Evolutionary conservation across 1,139 yeast species (phyloP), one percentile per base, ranked within the genome.

Genomic region (Zygoascus meyerae): DNA sequence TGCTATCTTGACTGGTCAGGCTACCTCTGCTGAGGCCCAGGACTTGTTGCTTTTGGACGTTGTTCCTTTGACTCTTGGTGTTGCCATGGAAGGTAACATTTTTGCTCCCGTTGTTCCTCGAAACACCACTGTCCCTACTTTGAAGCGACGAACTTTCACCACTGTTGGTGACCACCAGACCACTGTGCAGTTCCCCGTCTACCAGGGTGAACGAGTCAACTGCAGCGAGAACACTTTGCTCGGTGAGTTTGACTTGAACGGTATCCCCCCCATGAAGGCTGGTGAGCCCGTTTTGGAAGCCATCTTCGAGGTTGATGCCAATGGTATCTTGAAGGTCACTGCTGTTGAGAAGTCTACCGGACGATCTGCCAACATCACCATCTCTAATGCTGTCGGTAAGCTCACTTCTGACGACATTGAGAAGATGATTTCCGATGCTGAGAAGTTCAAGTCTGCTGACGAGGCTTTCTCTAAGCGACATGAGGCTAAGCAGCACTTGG

Each of bases 131-230:
- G 97, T 92, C 63, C 98, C 98, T 75, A 92, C 97, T 73, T 86
- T 90, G 77, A 92, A 92, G 89, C 86, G 96, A 79, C 86, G 97
- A 82, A 92, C 97, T 67, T 92, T 92, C 95, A 90, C 98, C 76
- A 92, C 98, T 68, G 96, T 86, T 70, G 96, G 86, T 70, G 98
- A 92, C 83, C 92, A 87, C 83, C 98, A 92, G 79, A 90, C 97
- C 72, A 87, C 96, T 65, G 98, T 92, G 64, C 95, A 87, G 74
- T 90, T 92, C 96, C 98, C 97, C 75, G 97, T 92, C 58, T 92
- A 90, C 90, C 97, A 92, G 78, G 98, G 98, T 84, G 98, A 92
- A 80, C 95, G 98, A 82, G 96, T 89, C 70, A 92, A 90, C 95
- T 90, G 97, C 82, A 72, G 87, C 64, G 97, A 92, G 79, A 92